A percentile compares a stretch with the other conserved stretches of the same genome.
phyloP scores from a whole-genome alignment of 2,329 filamentous ascomycete species.

The Xylaria sp. region DNA sequence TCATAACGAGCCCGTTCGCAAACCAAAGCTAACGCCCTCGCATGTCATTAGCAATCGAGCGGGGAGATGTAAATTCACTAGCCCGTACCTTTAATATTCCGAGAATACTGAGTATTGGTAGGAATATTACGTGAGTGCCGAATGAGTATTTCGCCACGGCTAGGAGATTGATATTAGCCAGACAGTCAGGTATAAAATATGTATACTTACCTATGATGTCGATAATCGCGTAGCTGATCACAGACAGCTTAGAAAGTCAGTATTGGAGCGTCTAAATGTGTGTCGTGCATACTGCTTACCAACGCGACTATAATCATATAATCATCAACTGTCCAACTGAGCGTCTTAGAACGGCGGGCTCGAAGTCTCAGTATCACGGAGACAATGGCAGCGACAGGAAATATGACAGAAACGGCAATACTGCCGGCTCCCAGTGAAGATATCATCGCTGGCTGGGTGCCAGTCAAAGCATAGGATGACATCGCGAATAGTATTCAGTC shows the following conservation, averaged over 20 bases:
- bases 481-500: background rate
- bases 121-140: background rate
- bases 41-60: background rate
- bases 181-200: background rate
- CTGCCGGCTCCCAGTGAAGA: background rate
- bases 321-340: constrained; percentile 14
- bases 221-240: constrained; percentile 13
- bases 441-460: background rate
- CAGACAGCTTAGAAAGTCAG: constrained; percentile 9
- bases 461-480: background rate
- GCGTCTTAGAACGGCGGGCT: background rate
- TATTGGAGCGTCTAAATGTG: background rate
- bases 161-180: background rate
- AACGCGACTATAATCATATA: constrained; percentile 15
- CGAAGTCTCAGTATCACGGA: constrained; percentile 4
- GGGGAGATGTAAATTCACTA: background rate
- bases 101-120: background rate
- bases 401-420: constrained; percentile 6
- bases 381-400: constrained; percentile 2
- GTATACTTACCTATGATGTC: constrained; percentile 10
- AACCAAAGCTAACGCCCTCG: background rate
- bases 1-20: background rate
- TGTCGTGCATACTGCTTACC: background rate
- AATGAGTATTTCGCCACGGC: constrained; percentile 1
- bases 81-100: constrained; percentile 10